Evolutionary conservation across 345 rosid genomes (phyloP).

Genomic region (Arabidopsis suecica): DNA sequence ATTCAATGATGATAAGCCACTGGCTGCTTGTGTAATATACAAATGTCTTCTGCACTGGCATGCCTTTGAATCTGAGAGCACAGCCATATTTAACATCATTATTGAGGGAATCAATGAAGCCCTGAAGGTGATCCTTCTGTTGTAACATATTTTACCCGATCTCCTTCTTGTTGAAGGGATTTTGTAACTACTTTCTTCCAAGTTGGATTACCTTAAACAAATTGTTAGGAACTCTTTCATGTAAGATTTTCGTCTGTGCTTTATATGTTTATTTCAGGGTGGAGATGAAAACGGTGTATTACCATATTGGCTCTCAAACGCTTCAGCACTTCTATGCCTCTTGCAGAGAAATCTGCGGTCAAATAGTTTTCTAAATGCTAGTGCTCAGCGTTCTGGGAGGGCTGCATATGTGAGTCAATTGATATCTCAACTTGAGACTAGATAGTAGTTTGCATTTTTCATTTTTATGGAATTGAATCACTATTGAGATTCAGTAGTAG

Average conservation of each 20-base stretch:
- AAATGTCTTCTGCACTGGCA: constrained; percentile 95
- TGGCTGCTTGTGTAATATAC: constrained; percentile 89
- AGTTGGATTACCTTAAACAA: constrained; percentile 4
- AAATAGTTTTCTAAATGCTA: constrained; percentile 69
- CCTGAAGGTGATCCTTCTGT: constrained; percentile 61
- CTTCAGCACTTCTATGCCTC: constrained; percentile 96
- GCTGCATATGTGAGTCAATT: constrained; percentile 64
- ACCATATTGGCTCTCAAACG: constrained; percentile 94
- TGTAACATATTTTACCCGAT: constrained; percentile 17
- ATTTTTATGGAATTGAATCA: constrained; percentile 10
- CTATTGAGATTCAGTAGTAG: constrained; percentile 28
- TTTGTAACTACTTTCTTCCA: constrained; percentile 20
- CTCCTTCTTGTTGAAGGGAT: constrained; percentile 22
- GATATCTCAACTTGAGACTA: constrained; percentile 22
- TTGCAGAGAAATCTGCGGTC: constrained; percentile 86
- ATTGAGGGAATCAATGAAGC: constrained; percentile 89
- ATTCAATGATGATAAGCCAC: constrained; percentile 78
- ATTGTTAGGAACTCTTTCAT: constrained; percentile 13
- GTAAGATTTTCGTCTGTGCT: constrained; percentile 12
- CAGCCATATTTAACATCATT: constrained; percentile 81
- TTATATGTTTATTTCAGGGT: constrained; percentile 57
- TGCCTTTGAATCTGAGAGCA: constrained; percentile 91
- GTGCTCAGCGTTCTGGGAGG: constrained; percentile 72
- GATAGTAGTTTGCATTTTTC: constrained; percentile 17
- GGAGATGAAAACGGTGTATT: constrained; percentile 69